Base-by-base conservation (phyloP, 2,329 filamentous ascomycete genomes). In the Capronia coronata region DNA sequence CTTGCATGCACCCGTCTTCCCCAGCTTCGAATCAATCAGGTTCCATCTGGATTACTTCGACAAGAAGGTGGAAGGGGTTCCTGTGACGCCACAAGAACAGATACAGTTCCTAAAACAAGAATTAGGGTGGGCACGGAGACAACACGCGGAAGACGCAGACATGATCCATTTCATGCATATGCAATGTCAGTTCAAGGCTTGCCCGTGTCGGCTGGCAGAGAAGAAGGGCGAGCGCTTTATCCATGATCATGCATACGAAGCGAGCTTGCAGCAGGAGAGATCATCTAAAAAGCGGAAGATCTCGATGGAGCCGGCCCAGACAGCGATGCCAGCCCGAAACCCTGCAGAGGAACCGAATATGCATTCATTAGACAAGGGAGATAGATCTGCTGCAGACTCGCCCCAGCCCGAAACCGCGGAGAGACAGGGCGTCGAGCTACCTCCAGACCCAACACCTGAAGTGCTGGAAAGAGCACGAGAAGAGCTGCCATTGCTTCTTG, bases 161-260 rank as follows among this genome's bases (percentile, higher is more conserved):
- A 72, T 80, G 66, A 68, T 82, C 2, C 63, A 74, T 25, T 74
- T 73, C 52, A 59, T 75, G 63, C 70, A 70, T 39, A 68, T 74
- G 60, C 71, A 75, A 55, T 75, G 73, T 48, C 70, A 73, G 54
- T 73, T 75, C 52, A 65, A 70, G 49, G 64, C 66, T 45, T 75
- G 73, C 59, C 68, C 70, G 6, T 75, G 73, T 57, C 67, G 72
- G 21, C 50, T 73, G 42, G 69, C 70, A 6, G 72, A 75, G 53
- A 61, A 62, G 16, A 58, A 67, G 19, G 70, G 69, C 5, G 60
- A 61, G 18, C 59, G 61, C 25, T 72, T 70, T 54, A 59, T 69
- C 11, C 66, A 73, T 50, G 69, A 71, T 48, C 51, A 58, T 16
- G 62, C 64, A n/a, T 68, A 64, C 57, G 58, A 63, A 11, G 50